A percentile compares a stretch with the other conserved stretches of the same genome.
Conservation (phyloP, 805 yeast species). For the Sugiyamaella smithiae region DNA sequence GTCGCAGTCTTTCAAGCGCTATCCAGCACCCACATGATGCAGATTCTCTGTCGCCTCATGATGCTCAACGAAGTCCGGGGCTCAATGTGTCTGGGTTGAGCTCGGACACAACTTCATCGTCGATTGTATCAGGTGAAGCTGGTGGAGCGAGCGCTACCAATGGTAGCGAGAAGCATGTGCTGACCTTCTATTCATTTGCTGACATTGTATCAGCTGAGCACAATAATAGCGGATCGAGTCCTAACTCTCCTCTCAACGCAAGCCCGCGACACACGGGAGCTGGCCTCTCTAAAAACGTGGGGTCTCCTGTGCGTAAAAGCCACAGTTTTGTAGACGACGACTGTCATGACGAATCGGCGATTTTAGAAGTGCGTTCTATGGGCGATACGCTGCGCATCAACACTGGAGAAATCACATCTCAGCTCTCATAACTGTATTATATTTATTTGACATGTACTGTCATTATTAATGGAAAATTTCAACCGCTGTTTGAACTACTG, state of each 20-base stretch:
- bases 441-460: neutral
- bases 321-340: neutral
- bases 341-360: slow-evolving; percentile 8
- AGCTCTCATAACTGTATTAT: slow-evolving; percentile 4
- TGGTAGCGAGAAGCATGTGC: slow-evolving; percentile 18
- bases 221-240: neutral
- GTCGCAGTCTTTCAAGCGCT: slow-evolving; percentile 14
- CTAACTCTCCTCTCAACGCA: neutral
- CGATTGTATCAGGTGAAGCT: neutral
- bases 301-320: neutral
- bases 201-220: slow-evolving; percentile 69
- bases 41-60: neutral
- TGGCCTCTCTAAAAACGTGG: neutral
- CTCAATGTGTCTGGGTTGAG: slow-evolving; percentile 3
- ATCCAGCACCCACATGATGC: neutral
- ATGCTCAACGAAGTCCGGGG: neutral
- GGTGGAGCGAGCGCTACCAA: slow-evolving; percentile 5
- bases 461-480: too few species aligned
- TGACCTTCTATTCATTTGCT: slow-evolving; percentile 70
- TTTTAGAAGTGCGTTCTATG: slow-evolving; percentile 22
- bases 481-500: too few species aligned
- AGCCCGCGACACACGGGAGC: neutral
- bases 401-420: slow-evolving; percentile 20
- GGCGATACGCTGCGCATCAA: slow-evolving; percentile 26
- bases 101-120: neutral